Evolutionary conservation across 2,329 filamentous ascomycete species (phyloP), one percentile per base, ranked within the genome.

Genomic region (Xylariaceae sp.): DNA sequence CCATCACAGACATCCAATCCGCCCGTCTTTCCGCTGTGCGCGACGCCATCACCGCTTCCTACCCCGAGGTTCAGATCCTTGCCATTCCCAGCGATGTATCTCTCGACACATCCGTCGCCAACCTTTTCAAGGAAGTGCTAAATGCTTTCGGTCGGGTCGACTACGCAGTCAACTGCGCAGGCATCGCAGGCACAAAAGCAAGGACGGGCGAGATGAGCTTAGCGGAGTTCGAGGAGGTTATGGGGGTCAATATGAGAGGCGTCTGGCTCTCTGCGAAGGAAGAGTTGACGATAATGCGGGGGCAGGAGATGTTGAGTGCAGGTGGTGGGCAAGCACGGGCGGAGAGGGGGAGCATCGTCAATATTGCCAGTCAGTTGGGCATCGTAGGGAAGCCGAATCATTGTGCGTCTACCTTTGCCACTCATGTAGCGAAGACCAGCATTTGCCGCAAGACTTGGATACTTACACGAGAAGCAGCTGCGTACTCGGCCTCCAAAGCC

Each of bases 401-500:
- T 9, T 58, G 68, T 70, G 47, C 56, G 68, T 63, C 18, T 26
- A 26, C n/a, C 26, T n/a, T n/a, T n/a, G n/a, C n/a, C n/a, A n/a
- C n/a, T n/a, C n/a, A n/a, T n/a, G n/a, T n/a, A n/a, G n/a, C n/a
- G n/a, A n/a, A n/a, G n/a, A n/a, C n/a, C n/a, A n/a, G n/a, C n/a
- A n/a, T n/a, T n/a, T n/a, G n/a, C n/a, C n/a, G n/a, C n/a, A n/a
- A n/a, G n/a, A n/a, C n/a, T n/a, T n/a, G n/a, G n/a, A n/a, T n/a
- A n/a, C n/a, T n/a, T n/a, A n/a, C n/a, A n/a, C n/a, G n/a, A n/a
- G n/a, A n/a, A n/a, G n/a, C 26, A 75, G 74, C 74, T 9, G 67
- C 74, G 2, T 81, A 80, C 45, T 78, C 73, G 39, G 73, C 71
- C 0, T 78, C 74, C 3, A 82, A 81, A 47, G 70, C 76, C 12